Base-by-base conservation (phyloP, 1,284 basidiomycete species). In the Chalciporus sp. region DNA sequence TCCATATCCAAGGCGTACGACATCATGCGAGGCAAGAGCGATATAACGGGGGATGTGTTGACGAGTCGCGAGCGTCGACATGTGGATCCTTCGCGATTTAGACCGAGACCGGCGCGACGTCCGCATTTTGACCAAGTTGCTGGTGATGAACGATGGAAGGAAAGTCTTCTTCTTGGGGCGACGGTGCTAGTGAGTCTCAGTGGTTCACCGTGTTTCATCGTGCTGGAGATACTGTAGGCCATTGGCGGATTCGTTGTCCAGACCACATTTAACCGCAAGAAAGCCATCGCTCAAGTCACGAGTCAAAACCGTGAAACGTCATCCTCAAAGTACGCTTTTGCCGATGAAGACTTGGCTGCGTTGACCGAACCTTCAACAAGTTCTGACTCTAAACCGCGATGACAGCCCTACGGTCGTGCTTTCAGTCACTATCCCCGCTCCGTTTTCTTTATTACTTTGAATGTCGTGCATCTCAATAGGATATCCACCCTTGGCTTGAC, bases 1-100 rank as follows among this genome's bases (percentile, higher is more conserved):
- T 72, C 80, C 8, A 84, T 89, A 54, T 76, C 78, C 39, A 70
- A 76, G 3, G 82, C 87, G 3, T 88, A 89, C 56, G 81, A 85
- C 42, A 66, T 76, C 11, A 73, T 89, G 35, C 76, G 79, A 1
- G 76, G 80, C 19, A 73, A 72, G 51, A 64, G 68, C 6, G 33
- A 62, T 55, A 42, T 66, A 47, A 61, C 64, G 42, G 56, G 59
- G 29, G 51, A 65, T 19, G 49, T 52, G 1, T 48, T 53, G 56
- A 59, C 41, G 53, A 45, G 23, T 42, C 60, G 27, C 53, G 63
- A 69, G 59, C 60, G 23, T 23, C 23, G 56, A 6, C 56, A 67
- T 68, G 29, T 28, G 58, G 57, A 69, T 56, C 57, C 71, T 51
- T 53, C 68, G 64, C 59, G 70, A 53, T 63, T 60, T 27, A 53